Base-by-base conservation (phyloP, 305 asterid species). In the Lippia alba region DNA sequence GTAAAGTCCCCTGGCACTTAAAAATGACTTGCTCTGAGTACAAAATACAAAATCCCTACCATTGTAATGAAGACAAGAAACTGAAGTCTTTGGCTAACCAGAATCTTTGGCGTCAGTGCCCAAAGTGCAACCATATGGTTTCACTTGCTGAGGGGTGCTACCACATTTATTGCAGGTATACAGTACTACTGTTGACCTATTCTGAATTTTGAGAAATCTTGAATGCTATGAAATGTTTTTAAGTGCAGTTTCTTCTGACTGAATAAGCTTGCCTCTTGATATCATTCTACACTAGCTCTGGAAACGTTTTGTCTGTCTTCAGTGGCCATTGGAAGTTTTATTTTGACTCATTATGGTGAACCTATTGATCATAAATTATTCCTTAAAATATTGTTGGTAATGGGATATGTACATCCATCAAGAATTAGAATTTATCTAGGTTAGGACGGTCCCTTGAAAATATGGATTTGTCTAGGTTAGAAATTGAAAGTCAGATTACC, bases 91-190 rank as follows among this genome's bases (percentile, higher is more conserved):
- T 89, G 61, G 94, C 90, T 18, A 6, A 74, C 53, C 10, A 40
- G 69, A 79, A 74, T 18, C 78, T 41, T 19, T 89, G 96, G 94
- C 87, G 89, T 17, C 83, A 77, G 64, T 87, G 96, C 76, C 76
- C 71, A 0, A 80, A 84, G 57, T 89, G 96, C 74, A 76, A 48
- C 36, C 84, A 87, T 51, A 81, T 89, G 89, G 82, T 89, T 45
- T 85, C 85, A 41, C 94, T 89, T 75, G 78, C 68, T 14, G 72
- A 70, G 36, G 94, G 96, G 65, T 89, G 92, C 84, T 76, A 81
- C 82, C 96, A 87, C 80, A 84, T 87, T 8, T 56, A 74, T 66
- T 89, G 96, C 92, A 87, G 96, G 91, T 88, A 74, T 36, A 36
- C 5, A 36, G 41, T 36, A 36, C 41, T 24, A 12, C 40, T 45